phyloP scores from a whole-genome alignment of 108 stramenopile genomes.

The Cyclostephanos tholiformis region DNA sequence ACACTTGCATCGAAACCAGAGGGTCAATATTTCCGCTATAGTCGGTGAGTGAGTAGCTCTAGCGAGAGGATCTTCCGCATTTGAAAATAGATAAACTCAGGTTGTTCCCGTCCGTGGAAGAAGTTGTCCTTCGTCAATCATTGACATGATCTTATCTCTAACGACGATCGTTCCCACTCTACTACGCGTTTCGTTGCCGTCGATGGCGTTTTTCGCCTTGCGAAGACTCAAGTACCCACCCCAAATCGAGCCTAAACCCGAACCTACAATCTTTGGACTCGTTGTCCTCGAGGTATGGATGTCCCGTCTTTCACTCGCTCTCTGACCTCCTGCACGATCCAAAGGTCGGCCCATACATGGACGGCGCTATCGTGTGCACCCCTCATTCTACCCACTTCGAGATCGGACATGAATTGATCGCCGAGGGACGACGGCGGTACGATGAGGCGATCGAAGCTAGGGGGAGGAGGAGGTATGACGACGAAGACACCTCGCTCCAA shows the following conservation, averaged over 20 bases:
- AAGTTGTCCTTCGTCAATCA: not conserved
- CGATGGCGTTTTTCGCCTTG: not conserved
- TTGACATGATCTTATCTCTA: not conserved
- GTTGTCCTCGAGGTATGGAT: conserved; percentile 53
- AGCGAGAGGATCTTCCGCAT: not conserved
- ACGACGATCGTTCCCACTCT: not conserved
- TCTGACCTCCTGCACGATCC: conserved; percentile 46
- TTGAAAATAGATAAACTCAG: not conserved
- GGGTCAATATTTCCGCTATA: conserved; percentile 55
- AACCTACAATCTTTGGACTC: conserved; percentile 50
- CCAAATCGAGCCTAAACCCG: conserved; percentile 56
- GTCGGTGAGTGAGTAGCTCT: conserved; percentile 43
- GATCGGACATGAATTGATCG: conserved; percentile 46
- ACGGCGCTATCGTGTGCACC: conserved; percentile 69
- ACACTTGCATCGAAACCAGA: conserved; percentile 51
- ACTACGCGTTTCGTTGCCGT: not conserved
- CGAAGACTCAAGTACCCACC: conserved; percentile 35
- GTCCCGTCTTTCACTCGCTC: conserved; percentile 52
- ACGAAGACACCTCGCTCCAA: not conserved
- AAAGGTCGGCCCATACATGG: conserved; percentile 40
- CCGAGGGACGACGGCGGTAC: conserved; percentile 42
- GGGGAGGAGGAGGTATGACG: not conserved
- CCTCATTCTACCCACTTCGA: conserved; percentile 70
- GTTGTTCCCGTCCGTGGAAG: too few species aligned
- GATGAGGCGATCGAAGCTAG: conserved; percentile 14